These are phyloP conservation scores for Calonectria pseudoreteaudii DNA, from an alignment of 2,329 filamentous ascomycete species.

Conservation along the genomic window DNA sequence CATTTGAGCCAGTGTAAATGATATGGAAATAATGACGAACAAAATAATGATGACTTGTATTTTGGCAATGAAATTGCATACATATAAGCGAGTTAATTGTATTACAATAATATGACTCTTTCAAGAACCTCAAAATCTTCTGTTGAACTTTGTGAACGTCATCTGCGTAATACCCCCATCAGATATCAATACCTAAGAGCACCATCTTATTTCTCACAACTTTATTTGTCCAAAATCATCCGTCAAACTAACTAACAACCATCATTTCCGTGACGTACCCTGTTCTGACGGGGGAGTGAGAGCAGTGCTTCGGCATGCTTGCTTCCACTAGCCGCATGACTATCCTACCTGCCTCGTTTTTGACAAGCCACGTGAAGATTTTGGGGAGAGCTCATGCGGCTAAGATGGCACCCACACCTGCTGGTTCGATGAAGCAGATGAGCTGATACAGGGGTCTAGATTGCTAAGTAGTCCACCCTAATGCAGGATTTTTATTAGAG, in stretches of 20 bases:
- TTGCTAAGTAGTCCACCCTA: too few species aligned
- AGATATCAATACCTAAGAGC: not conserved
- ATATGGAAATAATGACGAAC: not conserved
- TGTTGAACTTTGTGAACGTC: not conserved
- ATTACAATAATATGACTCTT: not conserved
- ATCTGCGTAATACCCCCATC: not conserved
- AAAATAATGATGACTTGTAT: not conserved
- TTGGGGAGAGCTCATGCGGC: not conserved
- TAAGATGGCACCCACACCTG: too few species aligned
- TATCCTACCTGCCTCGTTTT: not conserved
- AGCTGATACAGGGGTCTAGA: not conserved
- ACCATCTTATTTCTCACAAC: not conserved
- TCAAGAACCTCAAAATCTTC: not conserved
- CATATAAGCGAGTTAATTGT: not conserved
- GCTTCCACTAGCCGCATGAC: not conserved
- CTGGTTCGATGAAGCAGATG: not conserved
- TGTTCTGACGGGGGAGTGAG: not conserved
- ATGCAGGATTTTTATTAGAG: not conserved
- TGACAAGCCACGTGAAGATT: not conserved
- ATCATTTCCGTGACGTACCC: not conserved
- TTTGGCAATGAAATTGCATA: not conserved
- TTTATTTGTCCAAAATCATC: not conserved
- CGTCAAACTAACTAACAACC: not conserved
- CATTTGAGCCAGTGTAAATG: constrained; percentile 11
- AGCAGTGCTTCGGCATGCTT: not conserved